Percentiles rank a stretch among this genome's conserved stretches.
These are phyloP conservation scores for Cyclospora cayetanensis DNA, from an alignment of 169 alveolate genomes.

Conservation along the genomic window DNA sequence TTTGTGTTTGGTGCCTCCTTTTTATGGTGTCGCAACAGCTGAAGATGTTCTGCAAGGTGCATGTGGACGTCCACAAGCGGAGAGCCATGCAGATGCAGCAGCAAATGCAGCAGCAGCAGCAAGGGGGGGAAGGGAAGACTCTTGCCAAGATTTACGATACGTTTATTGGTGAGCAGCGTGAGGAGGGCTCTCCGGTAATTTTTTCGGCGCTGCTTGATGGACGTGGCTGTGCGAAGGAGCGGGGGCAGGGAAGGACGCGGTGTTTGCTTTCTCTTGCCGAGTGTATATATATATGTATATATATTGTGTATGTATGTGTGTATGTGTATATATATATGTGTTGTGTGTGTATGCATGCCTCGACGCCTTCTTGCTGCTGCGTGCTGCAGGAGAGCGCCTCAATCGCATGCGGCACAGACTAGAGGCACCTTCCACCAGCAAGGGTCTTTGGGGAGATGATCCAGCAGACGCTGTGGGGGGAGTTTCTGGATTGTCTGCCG, in stretches of 20 bases:
- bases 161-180: constrained; percentile 1
- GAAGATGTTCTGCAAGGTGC: constrained; percentile 41
- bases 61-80: constrained; percentile 17
- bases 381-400: constrained; percentile 43
- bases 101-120: constrained; percentile 54
- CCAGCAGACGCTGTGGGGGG: neutral
- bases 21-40: constrained; percentile 9
- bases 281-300: no score
- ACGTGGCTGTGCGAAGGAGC: no score
- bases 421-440: neutral
- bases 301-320: no score
- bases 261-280: no score
- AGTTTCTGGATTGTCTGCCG: constrained; percentile 46
- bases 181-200: no score
- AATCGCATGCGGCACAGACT: constrained; percentile 43
- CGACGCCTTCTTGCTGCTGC: constrained; percentile 13
- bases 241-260: no score
- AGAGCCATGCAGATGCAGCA: constrained; percentile 37
- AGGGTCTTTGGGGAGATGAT: constrained; percentile 39
- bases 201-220: no score
- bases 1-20: neutral
- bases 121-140: neutral
- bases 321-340: no score
- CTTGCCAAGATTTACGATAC: constrained; percentile 3
- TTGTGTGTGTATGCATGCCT: no score